Evolutionary conservation across 2,329 filamentous ascomycete genomes (phyloP), one percentile per base, ranked within the genome.

Genomic region (Trichoderma sp.): DNA sequence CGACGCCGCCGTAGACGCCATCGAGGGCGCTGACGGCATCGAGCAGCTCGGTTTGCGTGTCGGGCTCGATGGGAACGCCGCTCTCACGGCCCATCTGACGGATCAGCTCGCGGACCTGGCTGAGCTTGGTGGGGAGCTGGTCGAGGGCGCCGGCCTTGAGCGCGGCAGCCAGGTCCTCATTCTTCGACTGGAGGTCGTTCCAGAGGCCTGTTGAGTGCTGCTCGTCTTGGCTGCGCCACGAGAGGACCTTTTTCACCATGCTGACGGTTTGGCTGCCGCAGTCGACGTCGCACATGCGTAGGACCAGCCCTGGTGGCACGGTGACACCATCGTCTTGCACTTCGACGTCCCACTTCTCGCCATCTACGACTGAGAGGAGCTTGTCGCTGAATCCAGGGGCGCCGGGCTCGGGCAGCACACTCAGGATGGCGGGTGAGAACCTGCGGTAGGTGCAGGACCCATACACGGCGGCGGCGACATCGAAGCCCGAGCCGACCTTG

Each of bases 201-300:
- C 95, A 98, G 21, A 98, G 84, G 73, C 81, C 77, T 73, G 89
- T 88, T 2, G 94, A 91, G n/a, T 86, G 88, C 3, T 86, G 86
- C 0, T 86, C 83, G 24, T 93, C 89, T 62, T 87, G 82, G 64
- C 88, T 88, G 66, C 92, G 86, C 96, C 96, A 99, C 36, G 88
- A 87, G 3, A 98, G 86, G 15, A 99, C 93, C 79, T 93, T 89
- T 83, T 95, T 97, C 47, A 98, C 96, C 96, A 99, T 98, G 15
- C 94, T 89, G 0, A 97, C 95, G 8, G 95, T 98, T 84, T 97
- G 89, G 63, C 92, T 95, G 36, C 96, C 96, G 79, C 95, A 97
- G 80, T 97, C 93, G 7, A 99, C 96, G 79, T 99, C 96, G 79
- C 94, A 97, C 91, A 99, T 96, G 73, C 97, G 89, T 75, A 98